A percentile compares a stretch with the other conserved stretches of the same genome.
These are phyloP conservation scores for Candida freyschussii DNA, from an alignment of 1,139 yeast genomes.

Conservation along the genomic window DNA sequence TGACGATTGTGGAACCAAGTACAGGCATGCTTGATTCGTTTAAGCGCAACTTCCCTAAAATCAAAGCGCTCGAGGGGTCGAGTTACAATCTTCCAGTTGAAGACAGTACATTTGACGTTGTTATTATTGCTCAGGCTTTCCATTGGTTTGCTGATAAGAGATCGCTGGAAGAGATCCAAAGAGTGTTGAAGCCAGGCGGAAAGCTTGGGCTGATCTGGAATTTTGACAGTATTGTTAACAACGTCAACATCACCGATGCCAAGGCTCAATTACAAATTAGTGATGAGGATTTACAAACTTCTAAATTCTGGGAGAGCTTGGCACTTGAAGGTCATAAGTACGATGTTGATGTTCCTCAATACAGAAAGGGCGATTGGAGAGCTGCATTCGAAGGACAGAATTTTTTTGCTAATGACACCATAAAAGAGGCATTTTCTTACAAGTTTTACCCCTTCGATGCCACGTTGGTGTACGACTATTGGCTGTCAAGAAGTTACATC, in stretches of 20 bases:
- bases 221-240: slow-evolving; percentile 38
- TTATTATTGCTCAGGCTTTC: slow-evolving; percentile 61
- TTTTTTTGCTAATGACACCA: slow-evolving; percentile 21
- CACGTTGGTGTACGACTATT: slow-evolving; percentile 42
- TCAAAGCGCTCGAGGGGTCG: slow-evolving; percentile 38
- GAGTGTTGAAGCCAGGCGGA: slow-evolving; percentile 51
- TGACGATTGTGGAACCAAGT: slow-evolving; percentile 54
- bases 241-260: slow-evolving; percentile 11
- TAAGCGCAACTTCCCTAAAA: slow-evolving; percentile 41
- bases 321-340: slow-evolving; percentile 29
- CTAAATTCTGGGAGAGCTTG: slow-evolving; percentile 28
- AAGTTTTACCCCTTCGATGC: slow-evolving; percentile 30
- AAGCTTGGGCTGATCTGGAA: slow-evolving; percentile 59
- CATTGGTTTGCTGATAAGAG: slow-evolving; percentile 60
- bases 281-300: slow-evolving; percentile 13
- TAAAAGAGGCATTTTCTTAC: slow-evolving; percentile 31
- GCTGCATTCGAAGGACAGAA: slow-evolving; percentile 31
- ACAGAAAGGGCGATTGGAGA: slow-evolving; percentile 49
- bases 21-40: slow-evolving; percentile 54
- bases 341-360: slow-evolving; percentile 51
- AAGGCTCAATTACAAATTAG: slow-evolving; percentile 7
- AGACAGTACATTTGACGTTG: slow-evolving; percentile 43
- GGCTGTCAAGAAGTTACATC: slow-evolving; percentile 57
- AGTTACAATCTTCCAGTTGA: slow-evolving; percentile 47
- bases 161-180: slow-evolving; percentile 44